These are phyloP conservation scores for Aspergillus calidoustus DNA, from an alignment of 2,329 filamentous ascomycete genomes.

Conservation along the genomic window DNA sequence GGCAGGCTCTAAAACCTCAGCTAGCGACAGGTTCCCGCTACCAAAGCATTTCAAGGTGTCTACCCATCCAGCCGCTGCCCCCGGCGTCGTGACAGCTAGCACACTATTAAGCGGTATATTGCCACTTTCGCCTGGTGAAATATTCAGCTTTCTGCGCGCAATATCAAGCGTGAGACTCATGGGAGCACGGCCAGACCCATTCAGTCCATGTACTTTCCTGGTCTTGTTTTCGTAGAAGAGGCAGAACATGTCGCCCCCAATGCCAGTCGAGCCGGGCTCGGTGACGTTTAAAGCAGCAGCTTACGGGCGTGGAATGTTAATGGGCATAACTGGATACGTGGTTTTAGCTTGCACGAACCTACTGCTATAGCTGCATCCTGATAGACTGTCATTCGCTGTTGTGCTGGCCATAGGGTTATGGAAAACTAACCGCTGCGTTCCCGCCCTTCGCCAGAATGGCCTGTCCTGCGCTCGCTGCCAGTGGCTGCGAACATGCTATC, in stretches of 20 bases:
- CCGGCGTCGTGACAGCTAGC: conserved; percentile 84
- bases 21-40: conserved; percentile 78
- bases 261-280: conserved; percentile 89
- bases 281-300: conserved; percentile 92
- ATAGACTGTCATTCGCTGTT: too few species aligned
- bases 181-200: conserved; percentile 87
- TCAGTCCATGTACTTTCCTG: conserved; percentile 81
- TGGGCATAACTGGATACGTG: too few species aligned
- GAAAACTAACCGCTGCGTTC: too few species aligned
- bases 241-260: conserved; percentile 97
- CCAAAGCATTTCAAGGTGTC: conserved; percentile 88
- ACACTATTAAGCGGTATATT: conserved; percentile 76
- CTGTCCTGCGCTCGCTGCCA: too few species aligned
- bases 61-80: conserved; percentile 90
- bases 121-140: conserved; percentile 60
- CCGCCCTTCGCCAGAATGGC: too few species aligned
- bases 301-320: conserved; percentile 35
- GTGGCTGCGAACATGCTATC: too few species aligned
- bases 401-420: too few species aligned
- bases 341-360: too few species aligned
- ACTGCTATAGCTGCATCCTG: too few species aligned
- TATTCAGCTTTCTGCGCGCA: conserved; percentile 70
- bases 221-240: conserved; percentile 86
- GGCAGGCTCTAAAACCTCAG: conserved; percentile 79
- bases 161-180: conserved; percentile 69